These are phyloP conservation scores for Penicillium sp. DNA, from an alignment of 2,329 filamentous ascomycete genomes.

Conservation along the genomic window DNA sequence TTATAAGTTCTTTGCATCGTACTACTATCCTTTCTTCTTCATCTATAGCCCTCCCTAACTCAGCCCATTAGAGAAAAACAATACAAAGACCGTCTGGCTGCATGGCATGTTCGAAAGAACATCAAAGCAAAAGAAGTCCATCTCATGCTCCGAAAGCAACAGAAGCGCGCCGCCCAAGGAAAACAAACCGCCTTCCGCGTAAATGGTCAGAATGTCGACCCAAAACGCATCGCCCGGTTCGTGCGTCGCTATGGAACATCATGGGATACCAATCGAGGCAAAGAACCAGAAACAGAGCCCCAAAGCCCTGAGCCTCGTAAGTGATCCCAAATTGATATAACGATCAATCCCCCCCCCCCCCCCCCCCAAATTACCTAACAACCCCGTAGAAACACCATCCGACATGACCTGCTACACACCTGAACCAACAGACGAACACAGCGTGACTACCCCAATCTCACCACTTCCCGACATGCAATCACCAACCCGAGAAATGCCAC, in stretches of 20 bases:
- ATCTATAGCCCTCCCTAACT: constrained; percentile 5
- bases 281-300: constrained; percentile 16
- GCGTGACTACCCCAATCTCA: constrained; percentile 27
- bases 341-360: too few species aligned
- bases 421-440: constrained; percentile 31
- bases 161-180: constrained; percentile 38
- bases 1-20: constrained; percentile 39
- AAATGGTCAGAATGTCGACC: constrained; percentile 34
- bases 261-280: constrained; percentile 26
- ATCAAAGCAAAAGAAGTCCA: constrained; percentile 40
- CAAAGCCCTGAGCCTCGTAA: constrained; percentile 36
- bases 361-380: too few species aligned
- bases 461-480: constrained; percentile 27
- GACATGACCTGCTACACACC: constrained; percentile 41
- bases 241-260: constrained; percentile 31
- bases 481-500: constrained; percentile 22
- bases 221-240: constrained; percentile 36
- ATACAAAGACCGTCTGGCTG: constrained; percentile 40
- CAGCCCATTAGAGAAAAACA: constrained; percentile 35
- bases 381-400: constrained; percentile 32
- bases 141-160: constrained; percentile 39
- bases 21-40: constrained; percentile 16
- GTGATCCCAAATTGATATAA: constrained; percentile 8
- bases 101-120: constrained; percentile 40
- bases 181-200: constrained; percentile 39